Conservation (phyloP, 2,329 filamentous ascomycete genomes). For the Colletotrichum graminicola region DNA sequence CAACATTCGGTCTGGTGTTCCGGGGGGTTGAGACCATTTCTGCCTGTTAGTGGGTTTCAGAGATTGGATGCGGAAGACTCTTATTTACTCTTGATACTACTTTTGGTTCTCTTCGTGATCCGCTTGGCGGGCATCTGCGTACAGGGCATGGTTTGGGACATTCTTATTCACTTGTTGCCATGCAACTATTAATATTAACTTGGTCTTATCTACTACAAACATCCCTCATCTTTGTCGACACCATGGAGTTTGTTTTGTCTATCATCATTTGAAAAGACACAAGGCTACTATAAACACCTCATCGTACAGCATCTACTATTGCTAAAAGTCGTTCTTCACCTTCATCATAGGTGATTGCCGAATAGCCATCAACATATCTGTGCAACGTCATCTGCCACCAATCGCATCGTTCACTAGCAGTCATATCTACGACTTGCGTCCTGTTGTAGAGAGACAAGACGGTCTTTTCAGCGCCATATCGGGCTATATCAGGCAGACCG, state of each 20-base stretch:
- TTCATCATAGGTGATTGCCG: no score
- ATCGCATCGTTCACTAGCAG: conserved; percentile 46
- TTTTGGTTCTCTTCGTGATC: neutral
- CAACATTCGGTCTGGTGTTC: conserved; percentile 59
- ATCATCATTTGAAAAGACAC: neutral
- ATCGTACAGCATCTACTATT: neutral
- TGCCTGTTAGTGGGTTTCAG: no score
- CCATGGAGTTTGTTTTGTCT: neutral
- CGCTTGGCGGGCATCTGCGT: no score
- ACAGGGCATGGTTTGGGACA: neutral
- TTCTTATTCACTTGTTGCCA: neutral
- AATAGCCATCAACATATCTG: neutral
- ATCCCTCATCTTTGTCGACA: neutral
- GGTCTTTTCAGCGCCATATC: conserved; percentile 26
- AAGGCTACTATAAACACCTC: neutral
- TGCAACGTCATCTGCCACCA: conserved; percentile 45
- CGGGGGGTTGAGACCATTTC: neutral
- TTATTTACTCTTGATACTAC: neutral
- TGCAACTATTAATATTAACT: neutral
- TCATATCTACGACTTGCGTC: conserved; percentile 16
- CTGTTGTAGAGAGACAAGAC: conserved; percentile 33
- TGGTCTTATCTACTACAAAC: accelerated
- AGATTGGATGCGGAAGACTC: neutral
- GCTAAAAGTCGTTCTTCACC: no score
- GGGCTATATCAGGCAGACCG: conserved; percentile 14